Evolutionary conservation across 768 basidiomycete species (phyloP), one percentile per base, ranked within the genome.

Genomic region (Grammothele lineata): DNA sequence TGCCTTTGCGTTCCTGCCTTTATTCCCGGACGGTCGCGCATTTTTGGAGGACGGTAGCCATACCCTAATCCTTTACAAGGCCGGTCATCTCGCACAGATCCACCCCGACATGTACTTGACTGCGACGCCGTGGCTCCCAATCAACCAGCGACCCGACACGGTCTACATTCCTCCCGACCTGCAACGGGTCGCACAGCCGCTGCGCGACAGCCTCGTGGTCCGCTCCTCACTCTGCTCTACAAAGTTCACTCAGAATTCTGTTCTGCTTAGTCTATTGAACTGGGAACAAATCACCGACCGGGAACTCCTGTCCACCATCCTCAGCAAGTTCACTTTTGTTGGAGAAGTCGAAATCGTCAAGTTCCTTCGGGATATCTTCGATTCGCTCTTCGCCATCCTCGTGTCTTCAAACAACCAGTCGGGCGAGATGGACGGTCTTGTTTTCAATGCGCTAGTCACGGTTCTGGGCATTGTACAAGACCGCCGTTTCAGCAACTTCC

Each of bases 291-390:
- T 91, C 11, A 57, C 63, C 1, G 81, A 87, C 48, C 76, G 77
- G 47, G 82, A 85, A 8, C 62, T 78, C 10, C 74, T 97, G 15
- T 73, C 82, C 3, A 77, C 81, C 0, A 79, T 90, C 11, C 77
- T 98, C 43, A 75, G 77, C 51, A 83, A 89, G 65, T 92, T 97
- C 64, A 85, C 86, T 3, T 97, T 93, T 62, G 92, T 93, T 15
- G 85, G 88, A 8, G 94, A 98, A 66, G 85, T 89, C 15, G 94
- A 98, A 67, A 92, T 94, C 27, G 87, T 94, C 64, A 94, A 93
- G 64, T 94, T 92, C 64, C 73, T 92, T 17, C 80, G 87, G 21
- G 83, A 91, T 59, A 90, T 94, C 53, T 92, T 98, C 61, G 92
- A 97, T 59, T 81, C 93, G 0, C 80, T 98, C 7, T 97, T 98